phyloP scores from a whole-genome alignment of 1,139 yeast genomes.

The Yamadazyma buinensis region DNA sequence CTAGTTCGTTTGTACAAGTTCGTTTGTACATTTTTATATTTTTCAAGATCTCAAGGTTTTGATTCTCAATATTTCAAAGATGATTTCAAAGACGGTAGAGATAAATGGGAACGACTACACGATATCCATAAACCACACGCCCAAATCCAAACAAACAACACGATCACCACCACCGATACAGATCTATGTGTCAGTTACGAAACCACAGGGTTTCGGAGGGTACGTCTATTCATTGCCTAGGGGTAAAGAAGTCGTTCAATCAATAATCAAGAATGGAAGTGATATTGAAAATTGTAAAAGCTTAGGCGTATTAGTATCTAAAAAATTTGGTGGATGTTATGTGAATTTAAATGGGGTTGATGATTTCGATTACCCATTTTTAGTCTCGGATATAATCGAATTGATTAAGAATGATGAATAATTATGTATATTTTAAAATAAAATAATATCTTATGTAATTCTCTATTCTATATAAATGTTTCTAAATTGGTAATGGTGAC shows the following conservation, averaged over 20 bases:
- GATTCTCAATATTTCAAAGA: no score
- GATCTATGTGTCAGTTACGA: conserved; percentile 10
- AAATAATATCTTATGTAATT: no score
- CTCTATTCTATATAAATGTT: no score
- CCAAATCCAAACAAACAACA: not conserved
- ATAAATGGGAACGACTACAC: conserved; percentile 11
- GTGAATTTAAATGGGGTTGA: conserved; percentile 12
- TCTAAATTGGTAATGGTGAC: not conserved
- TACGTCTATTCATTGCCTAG: conserved; percentile 14
- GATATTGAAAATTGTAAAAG: conserved; percentile 14
- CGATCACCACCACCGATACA: conserved; percentile 10
- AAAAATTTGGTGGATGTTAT: conserved; percentile 13
- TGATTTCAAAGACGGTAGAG: not conserved
- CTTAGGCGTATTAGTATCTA: conserved; percentile 11
- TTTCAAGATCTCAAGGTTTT: no score
- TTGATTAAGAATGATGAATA: no score
- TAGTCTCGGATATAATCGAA: conserved; percentile 8
- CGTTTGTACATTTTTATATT: no score
- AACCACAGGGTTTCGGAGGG: conserved; percentile 11
- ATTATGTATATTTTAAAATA: no score
- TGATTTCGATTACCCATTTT: conserved; percentile 10
- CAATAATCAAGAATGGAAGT: conserved; percentile 10
- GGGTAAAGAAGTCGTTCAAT: conserved; percentile 8
- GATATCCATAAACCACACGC: conserved; percentile 7
- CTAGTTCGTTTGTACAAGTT: no score